Evolutionary conservation across 441 rosid species (phyloP).

Genomic region (Brassica balearica): DNA sequence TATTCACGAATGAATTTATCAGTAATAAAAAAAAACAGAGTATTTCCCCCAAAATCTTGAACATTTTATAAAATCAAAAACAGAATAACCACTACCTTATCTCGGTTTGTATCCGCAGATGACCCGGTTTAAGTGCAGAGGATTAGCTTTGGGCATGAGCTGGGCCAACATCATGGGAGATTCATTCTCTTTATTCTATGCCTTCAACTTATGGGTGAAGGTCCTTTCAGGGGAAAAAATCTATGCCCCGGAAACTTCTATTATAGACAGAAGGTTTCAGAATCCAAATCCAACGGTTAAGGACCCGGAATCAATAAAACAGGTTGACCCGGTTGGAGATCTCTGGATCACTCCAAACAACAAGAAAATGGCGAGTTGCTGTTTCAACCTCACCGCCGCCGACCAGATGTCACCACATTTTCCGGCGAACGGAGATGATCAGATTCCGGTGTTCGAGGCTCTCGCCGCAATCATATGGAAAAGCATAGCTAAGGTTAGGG

Average conservation of each 20-base stretch:
- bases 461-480: constrained; percentile 70
- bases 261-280: rapidly evolving
- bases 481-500: constrained; percentile 53
- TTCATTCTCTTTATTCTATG: constrained; percentile 43
- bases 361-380: constrained; percentile 57
- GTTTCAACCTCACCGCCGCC: constrained; percentile 49
- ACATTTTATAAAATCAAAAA: neutral
- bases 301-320: constrained; percentile 54
- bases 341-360: constrained; percentile 58
- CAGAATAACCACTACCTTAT: neutral
- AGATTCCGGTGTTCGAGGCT: constrained; percentile 48
- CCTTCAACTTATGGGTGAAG: constrained; percentile 47
- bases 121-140: constrained; percentile 81
- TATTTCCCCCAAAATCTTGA: neutral
- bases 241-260: constrained; percentile 16
- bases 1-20: neutral
- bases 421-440: constrained; percentile 24
- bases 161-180: constrained; percentile 84
- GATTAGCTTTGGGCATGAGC: constrained; percentile 68
- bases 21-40: neutral
- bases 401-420: constrained; percentile 44
- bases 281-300: neutral
- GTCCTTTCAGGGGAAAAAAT: constrained; percentile 21
- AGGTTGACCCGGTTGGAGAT: constrained; percentile 77
- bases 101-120: constrained; percentile 44